Evolutionary conservation across 148 eudicot species (phyloP).

Genomic region (Amaranthus hypochondriacus): DNA sequence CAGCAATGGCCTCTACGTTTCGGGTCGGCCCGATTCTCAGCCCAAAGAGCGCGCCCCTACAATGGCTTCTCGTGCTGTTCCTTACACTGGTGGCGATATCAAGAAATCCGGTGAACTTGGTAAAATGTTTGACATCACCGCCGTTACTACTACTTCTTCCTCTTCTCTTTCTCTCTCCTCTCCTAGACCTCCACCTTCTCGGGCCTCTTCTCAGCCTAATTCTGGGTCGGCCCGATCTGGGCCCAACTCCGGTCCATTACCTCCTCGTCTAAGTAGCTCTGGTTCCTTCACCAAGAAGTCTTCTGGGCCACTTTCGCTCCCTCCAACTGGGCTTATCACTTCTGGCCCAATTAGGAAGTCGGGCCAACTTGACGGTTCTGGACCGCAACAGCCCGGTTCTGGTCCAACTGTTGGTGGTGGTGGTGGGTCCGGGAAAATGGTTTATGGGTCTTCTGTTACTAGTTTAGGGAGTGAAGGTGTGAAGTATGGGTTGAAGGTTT

Average conservation of each 20-base stretch:
- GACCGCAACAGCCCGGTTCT: neutral
- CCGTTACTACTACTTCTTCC: constrained; percentile 12
- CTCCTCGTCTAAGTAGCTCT: constrained; percentile 37
- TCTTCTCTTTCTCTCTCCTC: constrained; percentile 26
- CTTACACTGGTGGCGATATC: constrained; percentile 83
- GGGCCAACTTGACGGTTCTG: constrained; percentile 36
- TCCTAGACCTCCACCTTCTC: constrained; percentile 34
- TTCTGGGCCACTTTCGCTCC: constrained; percentile 68
- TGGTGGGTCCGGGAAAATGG: constrained; percentile 25
- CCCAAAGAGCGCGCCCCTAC: constrained; percentile 45
- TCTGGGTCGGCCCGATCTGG: constrained; percentile 77
- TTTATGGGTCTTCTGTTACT: constrained; percentile 79
- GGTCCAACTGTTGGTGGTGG: constrained; percentile 1
- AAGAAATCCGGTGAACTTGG: constrained; percentile 86
- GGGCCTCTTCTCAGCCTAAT: constrained; percentile 49
- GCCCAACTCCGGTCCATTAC: constrained; percentile 44
- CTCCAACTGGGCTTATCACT: constrained; percentile 80
- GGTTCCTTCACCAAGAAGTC: constrained; percentile 47
- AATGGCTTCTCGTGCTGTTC: constrained; percentile 48
- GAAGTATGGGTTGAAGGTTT: constrained; percentile 59
- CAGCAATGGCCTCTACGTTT: constrained; percentile 71
- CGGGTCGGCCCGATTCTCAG: constrained; percentile 61
- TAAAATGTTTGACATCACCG: constrained; percentile 57
- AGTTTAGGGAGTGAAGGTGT: constrained; percentile 41
- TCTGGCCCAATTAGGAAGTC: constrained; percentile 70